Evolutionary conservation across 345 rosid species (phyloP), one percentile per base, ranked within the genome.

Genomic region (Noccaea caerulescens): DNA sequence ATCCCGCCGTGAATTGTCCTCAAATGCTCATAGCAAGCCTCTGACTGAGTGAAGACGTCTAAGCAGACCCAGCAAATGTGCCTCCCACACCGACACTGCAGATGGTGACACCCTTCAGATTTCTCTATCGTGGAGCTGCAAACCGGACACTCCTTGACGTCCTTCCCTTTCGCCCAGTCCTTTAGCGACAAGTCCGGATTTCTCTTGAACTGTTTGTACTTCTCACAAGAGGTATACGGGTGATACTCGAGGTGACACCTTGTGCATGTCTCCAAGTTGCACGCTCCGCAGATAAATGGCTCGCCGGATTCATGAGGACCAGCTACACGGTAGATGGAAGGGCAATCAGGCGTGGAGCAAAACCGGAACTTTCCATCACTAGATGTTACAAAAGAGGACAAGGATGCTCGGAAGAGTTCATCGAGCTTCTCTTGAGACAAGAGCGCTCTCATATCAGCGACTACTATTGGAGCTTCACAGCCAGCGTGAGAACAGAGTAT

Each of bases 271-370:
- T 88, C 91, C 0, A 82, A 75, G 54, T 73, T 80, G 73, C 98
- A 92, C 0, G 92, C 90, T 62, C 91, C 94, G 23, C 98, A 89
- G 47, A 80, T 69, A 66, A 85, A 92, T n/a, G 84, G 89, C 43
- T 82, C 87, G 1, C 77, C 76, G 0, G 14, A 45, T 7, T 66
- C 75, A 13, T 47, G 79, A 34, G 77, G 63, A 10, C 69, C 82
- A 18, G 90, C 80, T 10, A 85, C 87, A 18, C 72, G 82, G 69
- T 92, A 92, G 41, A 92, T 77, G 2, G 94, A 87, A 20, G 86
- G 91, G 79, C 96, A 92, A 75, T 89, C 98, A 0, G 96, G 96
- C 42, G 96, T 86, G 6, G 98, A 85, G 81, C 96, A 92, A 73
- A 91, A 94, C 76, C 89, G 75, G 72, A 81, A 89, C 27, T 36